phyloP scores from a whole-genome alignment of 192 early-diverging fungal species.

The Hyaloraphidium curvatum region DNA sequence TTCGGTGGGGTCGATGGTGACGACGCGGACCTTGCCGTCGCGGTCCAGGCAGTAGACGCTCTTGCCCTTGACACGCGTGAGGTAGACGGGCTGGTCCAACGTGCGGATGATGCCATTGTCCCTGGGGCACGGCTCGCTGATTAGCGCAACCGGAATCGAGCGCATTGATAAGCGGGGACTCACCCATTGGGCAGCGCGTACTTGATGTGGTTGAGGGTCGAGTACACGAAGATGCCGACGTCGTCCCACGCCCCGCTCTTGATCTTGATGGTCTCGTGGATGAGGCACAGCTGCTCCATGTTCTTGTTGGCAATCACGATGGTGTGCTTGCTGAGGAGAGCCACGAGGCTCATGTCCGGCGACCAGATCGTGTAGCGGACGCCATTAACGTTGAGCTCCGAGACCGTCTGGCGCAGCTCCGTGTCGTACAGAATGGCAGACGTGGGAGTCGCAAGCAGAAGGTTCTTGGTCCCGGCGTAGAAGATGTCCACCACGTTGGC shows the following conservation, averaged over 20 bases:
- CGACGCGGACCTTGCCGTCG: conserved; percentile 64
- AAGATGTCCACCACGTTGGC: conserved; percentile 68
- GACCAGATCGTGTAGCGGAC: conserved; percentile 95
- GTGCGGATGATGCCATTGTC: conserved; percentile 96
- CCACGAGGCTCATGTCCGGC: conserved; percentile 66
- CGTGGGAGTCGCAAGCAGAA: conserved; percentile 62
- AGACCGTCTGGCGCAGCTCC: conserved; percentile 51
- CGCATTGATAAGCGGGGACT: conserved; percentile 4
- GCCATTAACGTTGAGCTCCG: conserved; percentile 59
- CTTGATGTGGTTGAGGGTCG: conserved; percentile 96
- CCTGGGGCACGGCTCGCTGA: conserved; percentile 11
- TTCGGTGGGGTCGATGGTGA: conserved; percentile 94
- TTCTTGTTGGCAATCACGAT: conserved; percentile 73
- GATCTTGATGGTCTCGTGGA: conserved; percentile 95
- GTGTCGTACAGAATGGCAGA: conserved; percentile 85
- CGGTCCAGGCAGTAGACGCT: conserved; percentile 75
- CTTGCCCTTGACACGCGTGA: conserved; percentile 71
- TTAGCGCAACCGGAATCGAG: neutral
- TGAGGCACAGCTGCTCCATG: conserved; percentile 69
- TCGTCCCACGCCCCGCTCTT: conserved; percentile 97
- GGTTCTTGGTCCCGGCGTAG: conserved; percentile 63
- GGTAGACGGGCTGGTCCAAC: conserved; percentile 84
- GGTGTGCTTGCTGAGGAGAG: conserved; percentile 89
- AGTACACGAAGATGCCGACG: conserved; percentile 77
- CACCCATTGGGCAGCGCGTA: conserved; percentile 84